Conservation (phyloP, 805 yeast genomes). For the Teunomyces barrocoloradensis region DNA sequence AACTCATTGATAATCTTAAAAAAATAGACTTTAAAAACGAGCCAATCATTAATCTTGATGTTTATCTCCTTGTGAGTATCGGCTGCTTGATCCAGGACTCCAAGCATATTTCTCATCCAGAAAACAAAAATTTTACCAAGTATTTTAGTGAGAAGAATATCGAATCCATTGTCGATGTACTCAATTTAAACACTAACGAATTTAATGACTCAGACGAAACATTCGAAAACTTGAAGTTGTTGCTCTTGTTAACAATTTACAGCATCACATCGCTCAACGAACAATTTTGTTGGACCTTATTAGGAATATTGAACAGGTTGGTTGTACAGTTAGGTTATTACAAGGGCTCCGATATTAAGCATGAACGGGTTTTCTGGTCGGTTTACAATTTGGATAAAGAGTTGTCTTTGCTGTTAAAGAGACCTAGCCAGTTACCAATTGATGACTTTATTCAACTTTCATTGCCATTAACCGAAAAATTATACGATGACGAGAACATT, state of each 20-base stretch:
- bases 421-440: slow-evolving; percentile 36
- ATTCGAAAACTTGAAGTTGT: slow-evolving; percentile 25
- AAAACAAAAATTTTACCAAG: slow-evolving; percentile 18
- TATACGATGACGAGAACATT: slow-evolving; percentile 23
- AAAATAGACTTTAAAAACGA: slow-evolving; percentile 32
- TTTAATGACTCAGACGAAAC: slow-evolving; percentile 18
- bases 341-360: slow-evolving; percentile 5
- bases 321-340: slow-evolving; percentile 21
- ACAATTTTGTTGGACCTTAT: slow-evolving; percentile 30
- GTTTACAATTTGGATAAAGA: slow-evolving; percentile 39
- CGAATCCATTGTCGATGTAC: slow-evolving; percentile 32
- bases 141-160: slow-evolving; percentile 33
- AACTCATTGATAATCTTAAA: slow-evolving; percentile 19
- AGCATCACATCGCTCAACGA: slow-evolving; percentile 27
- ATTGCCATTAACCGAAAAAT: slow-evolving; percentile 13
- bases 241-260: slow-evolving; percentile 32
- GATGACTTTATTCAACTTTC: slow-evolving; percentile 17
- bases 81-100: slow-evolving; percentile 39
- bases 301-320: slow-evolving; percentile 33
- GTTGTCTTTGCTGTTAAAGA: slow-evolving; percentile 29
- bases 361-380: slow-evolving; percentile 33
- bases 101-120: slow-evolving; percentile 13
- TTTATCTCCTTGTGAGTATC: slow-evolving; percentile 37
- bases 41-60: slow-evolving; percentile 35
- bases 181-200: slow-evolving; percentile 24